A percentile compares a stretch with the other conserved stretches of the same genome.
Conservation (phyloP, 164 flowering plant genomes). For the Nelumbo lutea region DNA sequence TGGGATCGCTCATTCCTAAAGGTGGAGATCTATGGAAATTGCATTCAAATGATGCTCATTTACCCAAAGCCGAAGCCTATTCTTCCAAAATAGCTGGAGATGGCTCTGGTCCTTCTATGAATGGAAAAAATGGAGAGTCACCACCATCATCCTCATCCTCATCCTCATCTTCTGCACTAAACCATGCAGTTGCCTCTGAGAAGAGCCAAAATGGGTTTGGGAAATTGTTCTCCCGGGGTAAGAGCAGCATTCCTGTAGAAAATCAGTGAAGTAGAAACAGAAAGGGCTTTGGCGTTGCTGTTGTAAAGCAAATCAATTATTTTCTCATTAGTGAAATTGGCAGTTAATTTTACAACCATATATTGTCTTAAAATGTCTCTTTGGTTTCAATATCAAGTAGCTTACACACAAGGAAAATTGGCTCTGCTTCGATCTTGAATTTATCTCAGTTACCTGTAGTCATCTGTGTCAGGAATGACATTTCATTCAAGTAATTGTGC, state of each 20-base stretch:
- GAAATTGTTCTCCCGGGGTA: constrained; percentile 50
- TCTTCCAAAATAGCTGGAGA: constrained; percentile 16
- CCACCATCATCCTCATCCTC: constrained; percentile 44
- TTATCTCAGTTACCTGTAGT: no score
- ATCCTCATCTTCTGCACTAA: constrained; percentile 29
- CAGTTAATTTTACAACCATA: not conserved
- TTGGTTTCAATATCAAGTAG: no score
- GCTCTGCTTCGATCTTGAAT: no score
- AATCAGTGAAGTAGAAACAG: constrained; percentile 9
- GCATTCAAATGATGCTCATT: constrained; percentile 30
- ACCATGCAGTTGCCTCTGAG: constrained; percentile 28
- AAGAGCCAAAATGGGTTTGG: constrained; percentile 59
- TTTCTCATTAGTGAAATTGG: not conserved
- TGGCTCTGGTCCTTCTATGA: constrained; percentile 18
- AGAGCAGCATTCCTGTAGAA: constrained; percentile 30
- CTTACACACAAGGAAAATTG: no score
- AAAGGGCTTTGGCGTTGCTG: no score
- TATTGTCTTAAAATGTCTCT: no score
- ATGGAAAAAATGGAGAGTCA: constrained; percentile 27
- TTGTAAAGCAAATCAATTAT: not conserved
- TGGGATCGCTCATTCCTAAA: constrained; percentile 20
- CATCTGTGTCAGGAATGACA: no score
- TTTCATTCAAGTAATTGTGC: no score
- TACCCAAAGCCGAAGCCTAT: constrained; percentile 23
- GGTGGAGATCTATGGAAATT: constrained; percentile 35